Base-by-base conservation (phyloP, 192 early-diverging fungal species). In the Entophlyctis luteolus region DNA sequence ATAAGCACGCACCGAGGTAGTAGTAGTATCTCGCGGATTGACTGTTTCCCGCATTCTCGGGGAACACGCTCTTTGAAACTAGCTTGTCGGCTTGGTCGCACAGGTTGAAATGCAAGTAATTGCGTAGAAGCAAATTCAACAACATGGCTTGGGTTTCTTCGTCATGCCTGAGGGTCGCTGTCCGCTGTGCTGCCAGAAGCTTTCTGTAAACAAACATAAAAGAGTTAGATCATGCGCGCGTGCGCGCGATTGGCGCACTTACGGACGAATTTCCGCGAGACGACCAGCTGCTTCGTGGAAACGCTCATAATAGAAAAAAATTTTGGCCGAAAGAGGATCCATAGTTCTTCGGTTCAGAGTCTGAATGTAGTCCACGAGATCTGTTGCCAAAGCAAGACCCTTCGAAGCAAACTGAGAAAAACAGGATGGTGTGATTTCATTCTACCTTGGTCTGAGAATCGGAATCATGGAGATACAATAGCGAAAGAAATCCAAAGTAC, bases 1-100 rank as follows among this genome's bases (percentile, higher is more conserved):
- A 1, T 18, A 23, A 36, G 29, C 35, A 27, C 46, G 18, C 56
- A 65, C 80, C 96, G 38, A 96, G 77, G 72, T 98, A 98, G 75
- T 96, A 99, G 75, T 93, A 89, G 79, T 97, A 94, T 60, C 95
- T 86, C 20, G 94, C 95, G 14, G 90, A 83, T 68, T 98, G 92
- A 65, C 89, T 93, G 85, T 97, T 98, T 36, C 87, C 88, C 6
- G 93, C 97, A 32, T 82, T 82, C 52, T 92, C 88, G 0, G 97
- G 95, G 79, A 97, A 97, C 2, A 55, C 47, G 23, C 89, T 83
- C 81, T 97, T 99, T n/a, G 91, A 89, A 0, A 95, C 90, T 33
- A 99, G 87, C 71, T 97, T 91, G 76, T 97, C 95, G 16, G 97
- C 97, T 74, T 97, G 95, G 39, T 98, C 97, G 63, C 91, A 93